Percentiles rank a stretch among this genome's conserved stretches.
These are phyloP conservation scores for Aristolochia californica DNA, from an alignment of 164 flowering plant species.

Conservation along the genomic window DNA sequence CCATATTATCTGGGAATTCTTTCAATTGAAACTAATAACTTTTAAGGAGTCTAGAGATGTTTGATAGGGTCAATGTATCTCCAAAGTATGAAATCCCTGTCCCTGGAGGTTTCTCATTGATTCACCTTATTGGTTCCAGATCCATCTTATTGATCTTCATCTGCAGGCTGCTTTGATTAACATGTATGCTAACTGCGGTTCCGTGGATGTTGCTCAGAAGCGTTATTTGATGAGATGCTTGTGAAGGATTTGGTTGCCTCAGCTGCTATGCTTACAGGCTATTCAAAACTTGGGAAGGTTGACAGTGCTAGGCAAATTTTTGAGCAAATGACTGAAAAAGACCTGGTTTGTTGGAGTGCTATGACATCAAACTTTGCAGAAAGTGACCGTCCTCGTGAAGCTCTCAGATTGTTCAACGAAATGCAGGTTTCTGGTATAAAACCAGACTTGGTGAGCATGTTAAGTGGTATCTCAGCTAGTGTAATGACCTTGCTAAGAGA, in stretches of 20 bases:
- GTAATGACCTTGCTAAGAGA: slow-evolving; percentile 56
- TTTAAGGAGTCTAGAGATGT: no score
- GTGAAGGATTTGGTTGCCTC: slow-evolving; percentile 48
- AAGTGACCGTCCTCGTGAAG: slow-evolving; percentile 52
- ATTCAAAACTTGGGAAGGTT: slow-evolving; percentile 36
- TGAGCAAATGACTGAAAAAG: slow-evolving; percentile 44
- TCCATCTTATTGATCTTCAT: no score
- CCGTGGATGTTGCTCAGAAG: slow-evolving; percentile 36
- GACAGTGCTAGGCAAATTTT: no score
- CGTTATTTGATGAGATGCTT: no score
- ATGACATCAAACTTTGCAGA: slow-evolving; percentile 77
- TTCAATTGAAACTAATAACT: no score
- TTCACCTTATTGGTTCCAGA: no score
- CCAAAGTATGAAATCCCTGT: no score
- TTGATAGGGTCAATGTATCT: no score
- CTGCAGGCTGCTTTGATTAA: no score
- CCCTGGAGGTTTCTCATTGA: no score
- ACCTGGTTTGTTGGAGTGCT: slow-evolving; percentile 77
- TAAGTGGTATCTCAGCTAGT: slow-evolving; percentile 77
- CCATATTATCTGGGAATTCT: no score
- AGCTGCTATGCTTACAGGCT: slow-evolving; percentile 47
- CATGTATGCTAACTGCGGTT: slow-evolving; percentile 43
- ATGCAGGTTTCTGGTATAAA: no score
- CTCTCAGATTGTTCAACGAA: slow-evolving; percentile 43
- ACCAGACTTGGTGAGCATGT: slow-evolving; percentile 54